Base-by-base conservation (phyloP, 2,329 filamentous ascomycete genomes). In the Endothia cerciana region DNA sequence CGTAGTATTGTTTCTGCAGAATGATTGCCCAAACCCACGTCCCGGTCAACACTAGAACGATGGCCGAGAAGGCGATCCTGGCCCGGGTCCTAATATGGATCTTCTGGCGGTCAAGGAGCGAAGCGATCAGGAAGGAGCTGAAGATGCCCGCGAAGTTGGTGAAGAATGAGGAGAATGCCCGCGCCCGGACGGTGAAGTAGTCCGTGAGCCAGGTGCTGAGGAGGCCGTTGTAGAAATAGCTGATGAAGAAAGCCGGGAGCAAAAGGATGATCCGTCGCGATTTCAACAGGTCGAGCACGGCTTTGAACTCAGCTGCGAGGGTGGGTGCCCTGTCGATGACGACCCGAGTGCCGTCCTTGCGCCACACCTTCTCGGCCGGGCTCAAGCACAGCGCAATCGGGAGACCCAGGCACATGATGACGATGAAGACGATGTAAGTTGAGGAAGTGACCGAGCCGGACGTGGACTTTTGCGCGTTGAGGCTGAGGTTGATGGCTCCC, bases 101-200 rank as follows among this genome's bases (percentile, higher is more conserved):
- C 17, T 43, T 57, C 65, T 75, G 74, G 6, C 72, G 69, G 68
- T 75, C 74, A n/a, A 75, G 73, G 51, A 75, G 69, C 4, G 67
- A 41, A 7, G 74, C 74, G 66, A 74, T 71, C 19, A 74, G 65
- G 69, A 74, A 75, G n/a, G 65, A 67, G 63, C 65, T 67, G 65
- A 67, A 65, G 60, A 67, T 65, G 45, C 65, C 65, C 78, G 73
- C 73, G 60, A 75, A 75, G 69, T 75, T 76, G 69, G 73, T 75
- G 67, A 74, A 74, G 70, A 76, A 76, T 33, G 73, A 75, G 51
- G 73, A 74, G 67, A 76, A 75, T 28, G 74, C 74, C 25, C 74
- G 73, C 43, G 74, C 65, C 25, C 74, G 73, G 11, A 76, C 74
- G 60, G 73, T 74, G 64, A 76, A 76, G 70, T 75, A 76, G 57